Evolutionary conservation across 2,329 filamentous ascomycete genomes (phyloP).

Genomic region (Trichoderma simmonsii): DNA sequence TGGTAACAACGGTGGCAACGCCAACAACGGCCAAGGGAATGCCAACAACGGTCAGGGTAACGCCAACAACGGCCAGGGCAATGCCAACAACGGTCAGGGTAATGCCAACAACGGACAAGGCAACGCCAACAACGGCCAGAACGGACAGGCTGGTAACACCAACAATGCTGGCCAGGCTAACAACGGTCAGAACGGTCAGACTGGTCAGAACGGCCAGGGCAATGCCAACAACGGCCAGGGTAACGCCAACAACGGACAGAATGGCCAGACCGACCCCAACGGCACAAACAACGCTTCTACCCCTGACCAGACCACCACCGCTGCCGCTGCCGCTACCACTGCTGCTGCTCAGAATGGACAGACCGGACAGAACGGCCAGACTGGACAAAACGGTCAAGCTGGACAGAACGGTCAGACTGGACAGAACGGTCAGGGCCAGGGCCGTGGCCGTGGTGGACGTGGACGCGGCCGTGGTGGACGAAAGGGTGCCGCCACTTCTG

Average conservation of each 20-base stretch:
- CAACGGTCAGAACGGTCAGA: background rate
- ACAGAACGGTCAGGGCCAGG: background rate
- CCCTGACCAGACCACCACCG: background rate
- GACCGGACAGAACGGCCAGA: background rate
- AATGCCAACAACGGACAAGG: background rate
- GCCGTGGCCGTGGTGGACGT: background rate
- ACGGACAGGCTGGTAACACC: background rate
- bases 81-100: background rate
- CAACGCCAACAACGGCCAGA: background rate
- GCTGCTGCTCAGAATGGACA: background rate
- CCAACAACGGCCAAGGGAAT: conserved; percentile 6
- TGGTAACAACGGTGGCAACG: background rate
- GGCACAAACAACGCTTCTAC: background rate
- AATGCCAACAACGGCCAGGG: background rate
- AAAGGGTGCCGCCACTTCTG: background rate
- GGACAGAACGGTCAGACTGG: background rate
- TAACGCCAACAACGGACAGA: background rate
- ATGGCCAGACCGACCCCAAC: background rate
- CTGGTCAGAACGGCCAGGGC: background rate
- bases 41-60: conserved; percentile 9
- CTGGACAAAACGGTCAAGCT: background rate
- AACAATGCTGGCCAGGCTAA: background rate
- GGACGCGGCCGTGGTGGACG: background rate
- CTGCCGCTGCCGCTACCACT: background rate
- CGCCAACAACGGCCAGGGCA: conserved; percentile 16